Percentiles rank a stretch among this genome's conserved stretches.
Evolutionary conservation across 768 basidiomycete species (phyloP).

Genomic region (Mycena venus): DNA sequence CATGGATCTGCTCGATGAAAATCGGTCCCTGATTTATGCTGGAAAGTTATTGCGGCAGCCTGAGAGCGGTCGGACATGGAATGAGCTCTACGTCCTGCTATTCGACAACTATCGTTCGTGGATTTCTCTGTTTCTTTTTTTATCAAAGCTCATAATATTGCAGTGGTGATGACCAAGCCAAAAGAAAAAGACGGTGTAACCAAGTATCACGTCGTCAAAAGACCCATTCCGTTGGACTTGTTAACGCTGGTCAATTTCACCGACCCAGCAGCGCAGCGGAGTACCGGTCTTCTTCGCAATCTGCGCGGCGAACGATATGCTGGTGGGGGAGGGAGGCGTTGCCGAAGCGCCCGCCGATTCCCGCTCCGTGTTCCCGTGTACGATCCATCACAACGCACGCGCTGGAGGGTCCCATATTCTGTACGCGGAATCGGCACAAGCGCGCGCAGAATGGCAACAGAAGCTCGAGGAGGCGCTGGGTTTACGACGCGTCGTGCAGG

Average conservation of each 20-base stretch:
- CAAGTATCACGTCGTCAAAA: constrained; percentile 84
- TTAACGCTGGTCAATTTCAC: constrained; percentile 88
- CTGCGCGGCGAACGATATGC: constrained; percentile 59
- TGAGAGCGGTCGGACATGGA: constrained; percentile 90
- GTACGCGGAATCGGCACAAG: constrained; percentile 85
- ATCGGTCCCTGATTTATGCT: constrained; percentile 86
- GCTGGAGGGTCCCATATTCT: constrained; percentile 89
- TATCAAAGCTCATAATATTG: not conserved
- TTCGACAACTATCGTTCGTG: constrained; percentile 94
- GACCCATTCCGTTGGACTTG: constrained; percentile 93
- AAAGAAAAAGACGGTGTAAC: constrained; percentile 82
- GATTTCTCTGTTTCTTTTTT: not conserved
- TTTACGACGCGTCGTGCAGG: constrained; percentile 87
- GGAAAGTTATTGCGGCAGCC: constrained; percentile 89
- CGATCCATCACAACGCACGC: constrained; percentile 89
- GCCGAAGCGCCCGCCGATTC: constrained; percentile 69
- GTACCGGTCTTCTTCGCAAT: constrained; percentile 78
- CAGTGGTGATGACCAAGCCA: constrained; percentile 92
- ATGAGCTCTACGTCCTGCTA: constrained; percentile 88
- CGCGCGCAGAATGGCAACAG: constrained; percentile 88
- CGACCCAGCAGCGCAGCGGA: constrained; percentile 83
- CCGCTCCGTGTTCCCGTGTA: constrained; percentile 88
- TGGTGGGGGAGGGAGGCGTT: constrained; percentile 44
- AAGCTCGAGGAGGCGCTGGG: constrained; percentile 92
- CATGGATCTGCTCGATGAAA: constrained; percentile 90